Evolutionary conservation across 495 filamentous ascomycete genomes (phyloP).

Genomic region (Cenococcum geophilum): DNA sequence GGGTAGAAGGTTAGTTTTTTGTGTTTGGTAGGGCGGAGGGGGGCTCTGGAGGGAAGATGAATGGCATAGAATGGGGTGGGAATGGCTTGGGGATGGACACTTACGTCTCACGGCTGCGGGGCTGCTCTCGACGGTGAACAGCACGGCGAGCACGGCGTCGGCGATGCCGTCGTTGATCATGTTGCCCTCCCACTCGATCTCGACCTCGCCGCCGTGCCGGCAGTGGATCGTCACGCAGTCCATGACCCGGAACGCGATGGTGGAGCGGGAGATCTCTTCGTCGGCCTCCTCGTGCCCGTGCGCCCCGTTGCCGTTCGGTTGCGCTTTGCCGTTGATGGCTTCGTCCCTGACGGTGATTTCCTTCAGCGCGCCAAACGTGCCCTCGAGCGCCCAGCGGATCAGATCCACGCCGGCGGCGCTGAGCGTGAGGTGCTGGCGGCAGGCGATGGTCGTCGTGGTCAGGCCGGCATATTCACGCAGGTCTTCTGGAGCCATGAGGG

Average conservation of each 20-base stretch:
- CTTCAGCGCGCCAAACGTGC: conserved; percentile 84
- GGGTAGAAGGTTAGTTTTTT: conserved; percentile 4
- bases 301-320: conserved; percentile 42
- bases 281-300: conserved; percentile 51
- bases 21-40: no score
- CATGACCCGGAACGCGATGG: conserved; percentile 75
- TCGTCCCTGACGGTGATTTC: conserved; percentile 48
- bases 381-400: conserved; percentile 88
- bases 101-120: conserved; percentile 91
- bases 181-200: conserved; percentile 95
- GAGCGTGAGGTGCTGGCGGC: conserved; percentile 79
- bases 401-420: conserved; percentile 83
- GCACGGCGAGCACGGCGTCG: conserved; percentile 86
- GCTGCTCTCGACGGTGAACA: conserved; percentile 82
- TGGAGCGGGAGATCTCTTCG: conserved; percentile 49
- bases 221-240: conserved; percentile 76
- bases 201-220: conserved; percentile 65
- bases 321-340: conserved; percentile 40
- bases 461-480: conserved; percentile 91
- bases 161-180: conserved; percentile 96
- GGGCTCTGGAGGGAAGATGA: background rate
- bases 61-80: background rate
- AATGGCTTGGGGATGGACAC: conserved; percentile 30
- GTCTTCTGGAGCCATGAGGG: conserved; percentile 92
- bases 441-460: conserved; percentile 85